Evolutionary conservation across 108 stramenopile genomes (phyloP).

Genomic region (Poteriospumella lacustris): DNA sequence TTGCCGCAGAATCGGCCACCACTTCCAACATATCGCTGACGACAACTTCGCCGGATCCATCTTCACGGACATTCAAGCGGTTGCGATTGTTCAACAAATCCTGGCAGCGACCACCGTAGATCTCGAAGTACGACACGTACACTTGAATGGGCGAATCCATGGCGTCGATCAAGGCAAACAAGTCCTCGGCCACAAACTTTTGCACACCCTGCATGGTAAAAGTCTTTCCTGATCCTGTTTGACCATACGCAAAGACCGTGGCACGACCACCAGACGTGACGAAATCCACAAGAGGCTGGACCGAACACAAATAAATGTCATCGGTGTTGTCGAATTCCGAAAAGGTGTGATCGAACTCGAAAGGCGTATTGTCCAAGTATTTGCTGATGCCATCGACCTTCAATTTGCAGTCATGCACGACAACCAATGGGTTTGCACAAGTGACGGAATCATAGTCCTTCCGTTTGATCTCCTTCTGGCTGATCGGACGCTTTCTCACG

Average conservation of each 20-base stretch:
- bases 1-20: slow-evolving; percentile 59
- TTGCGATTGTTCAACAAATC: slow-evolving; percentile 86
- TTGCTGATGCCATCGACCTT: slow-evolving; percentile 96
- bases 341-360: slow-evolving; percentile 82
- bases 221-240: slow-evolving; percentile 87
- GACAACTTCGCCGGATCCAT: slow-evolving; percentile 89
- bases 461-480: slow-evolving; percentile 56
- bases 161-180: slow-evolving; percentile 52
- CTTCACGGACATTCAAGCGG: slow-evolving; percentile 79
- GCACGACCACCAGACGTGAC: slow-evolving; percentile 67
- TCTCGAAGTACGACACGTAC: slow-evolving; percentile 86
- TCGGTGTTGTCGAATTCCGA: slow-evolving; percentile 43
- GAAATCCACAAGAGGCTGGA: slow-evolving; percentile 80
- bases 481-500: slow-evolving; percentile 53
- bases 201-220: slow-evolving; percentile 85
- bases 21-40: slow-evolving; percentile 76
- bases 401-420: slow-evolving; percentile 88
- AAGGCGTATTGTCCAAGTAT: slow-evolving; percentile 85
- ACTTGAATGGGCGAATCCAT: slow-evolving; percentile 40
- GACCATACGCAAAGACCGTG: slow-evolving; percentile 77
- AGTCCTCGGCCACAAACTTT: slow-evolving; percentile 71
- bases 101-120: slow-evolving; percentile 91
- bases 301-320: slow-evolving; percentile 72
- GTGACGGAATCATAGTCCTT: slow-evolving; percentile 90
- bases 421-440: slow-evolving; percentile 77